Base-by-base conservation (phyloP, 202 grass and related monocot species). In the Brachypodium distachyon region DNA sequence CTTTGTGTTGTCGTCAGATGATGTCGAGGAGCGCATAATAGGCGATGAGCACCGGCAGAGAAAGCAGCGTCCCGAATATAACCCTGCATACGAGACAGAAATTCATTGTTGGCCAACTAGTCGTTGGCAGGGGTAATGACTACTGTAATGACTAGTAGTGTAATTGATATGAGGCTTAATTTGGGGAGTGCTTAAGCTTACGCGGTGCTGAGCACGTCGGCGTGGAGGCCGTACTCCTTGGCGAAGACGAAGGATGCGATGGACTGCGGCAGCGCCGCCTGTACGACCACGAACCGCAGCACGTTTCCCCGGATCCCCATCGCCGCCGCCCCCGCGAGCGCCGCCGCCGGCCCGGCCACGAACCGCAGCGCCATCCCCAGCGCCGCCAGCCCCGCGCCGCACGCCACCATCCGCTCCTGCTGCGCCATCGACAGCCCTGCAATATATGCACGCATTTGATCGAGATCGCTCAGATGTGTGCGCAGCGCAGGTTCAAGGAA, bases 231-330 rank as follows among this genome's bases (percentile, higher is more conserved):
- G 16, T 96, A 96, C 48, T 96, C 93, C 76, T 77, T 92, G 28
- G 90, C 93, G 12, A 86, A 96, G 31, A 90, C 77, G 56, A 96
- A 96, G 27, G 93, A 84, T 41, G 76, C 57, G 22, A 96, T 96
- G 5, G 87, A 67, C 73, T 96, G 90, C 39, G 90, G 90, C 28
- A 96, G 68, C 8, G 87, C 93, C 26, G 87, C 89, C 93, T 91
- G 87, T 37, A 93, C 85, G 77, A 97, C 82, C 32, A 83, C 85
- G 31, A 97, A 69, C 18, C 43, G 85, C 1, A 97, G 59, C 28
- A 91, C 43, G 23, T 91, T 60, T 5, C 88, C 88, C 2, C 58
- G 83, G 43, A 97, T 83, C 13, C 87, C 74, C 13, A 93, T 54
- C 10, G 34, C 65, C 6, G 72, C 10, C 19, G 87, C 90, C n/a